Evolutionary conservation across 805 yeast genomes (phyloP).

Genomic region (Saccharomycodes ludwigii): DNA sequence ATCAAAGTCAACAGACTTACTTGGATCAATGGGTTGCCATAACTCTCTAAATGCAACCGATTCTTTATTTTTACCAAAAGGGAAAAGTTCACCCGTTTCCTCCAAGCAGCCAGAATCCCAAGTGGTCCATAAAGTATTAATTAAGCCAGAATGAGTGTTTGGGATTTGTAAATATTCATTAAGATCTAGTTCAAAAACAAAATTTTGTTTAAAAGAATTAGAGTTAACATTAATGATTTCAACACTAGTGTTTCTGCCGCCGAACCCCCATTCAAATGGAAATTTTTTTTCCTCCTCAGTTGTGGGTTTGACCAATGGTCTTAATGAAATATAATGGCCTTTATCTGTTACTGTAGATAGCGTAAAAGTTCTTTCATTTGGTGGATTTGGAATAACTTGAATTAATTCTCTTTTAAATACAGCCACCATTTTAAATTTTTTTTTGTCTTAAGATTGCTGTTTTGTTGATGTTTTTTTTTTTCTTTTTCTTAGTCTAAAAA

Average conservation of each 20-base stretch:
- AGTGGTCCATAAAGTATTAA: slow-evolving; percentile 20
- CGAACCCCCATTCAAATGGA: slow-evolving; percentile 49
- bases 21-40: slow-evolving; percentile 25
- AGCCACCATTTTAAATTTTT: slow-evolving; percentile 15
- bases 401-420: slow-evolving; percentile 21
- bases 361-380: slow-evolving; percentile 21
- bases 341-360: slow-evolving; percentile 20
- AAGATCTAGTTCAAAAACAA: slow-evolving; percentile 19
- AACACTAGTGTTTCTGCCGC: slow-evolving; percentile 33
- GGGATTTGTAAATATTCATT: slow-evolving; percentile 18
- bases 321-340: slow-evolving; percentile 25
- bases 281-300: slow-evolving; percentile 20
- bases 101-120: slow-evolving; percentile 23
- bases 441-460: neutral
- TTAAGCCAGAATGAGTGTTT: slow-evolving; percentile 18
- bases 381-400: slow-evolving; percentile 16
- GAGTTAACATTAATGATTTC: slow-evolving; percentile 22
- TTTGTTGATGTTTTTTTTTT: neutral
- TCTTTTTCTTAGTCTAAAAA: neutral
- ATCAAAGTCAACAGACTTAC: slow-evolving; percentile 12
- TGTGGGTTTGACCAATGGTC: slow-evolving; percentile 23
- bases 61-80: slow-evolving; percentile 17
- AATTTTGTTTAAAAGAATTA: slow-evolving; percentile 14
- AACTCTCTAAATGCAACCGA: slow-evolving; percentile 21
- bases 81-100: slow-evolving; percentile 22